Base-by-base conservation (phyloP, 2,329 filamentous ascomycete genomes). In the Monilinia laxa region DNA sequence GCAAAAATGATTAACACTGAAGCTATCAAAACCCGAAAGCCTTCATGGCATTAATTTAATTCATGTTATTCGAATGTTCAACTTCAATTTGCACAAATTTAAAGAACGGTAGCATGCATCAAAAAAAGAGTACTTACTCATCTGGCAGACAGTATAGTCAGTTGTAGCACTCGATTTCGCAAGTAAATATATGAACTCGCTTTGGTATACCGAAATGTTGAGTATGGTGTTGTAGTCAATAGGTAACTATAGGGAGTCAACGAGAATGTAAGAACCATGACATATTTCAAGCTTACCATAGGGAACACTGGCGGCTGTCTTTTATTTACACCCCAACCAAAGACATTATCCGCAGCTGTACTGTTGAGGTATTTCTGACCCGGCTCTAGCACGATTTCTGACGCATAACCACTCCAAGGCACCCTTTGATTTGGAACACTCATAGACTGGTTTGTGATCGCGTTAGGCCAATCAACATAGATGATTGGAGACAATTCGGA, bases 261-360 rank as follows among this genome's bases (percentile, higher is more conserved):
- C 45, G 20, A 12, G 47, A 2, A 20, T 12, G 14, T 18, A 64
- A 0, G 2, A 11, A 23, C 31, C 38, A 14, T 28, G 16, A 16
- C 3, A 4, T 35, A 54, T 18, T 11, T 16, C 45, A 47, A 58
- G 4, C 76, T 76, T 77, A 78, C 82, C 59, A 81, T 74, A 66
- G 73, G 78, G 70, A 85, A 88, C 7, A 84, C 80, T 0, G 83
- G 87, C 9, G 84, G 83, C 0, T 79, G 77, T 51, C 87, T 80
- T 0, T 75, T 68, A 23, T 49, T 63, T 85, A 81, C 42, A 0
- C 87, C 87, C 85, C 90, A 93, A 12, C 81, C 80, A 72, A 94
- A 94, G 1, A 93, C 78, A 3, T 90, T 83, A 71, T 93, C 90
- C 0, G 92, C 85, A 0, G 79, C 82, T 0, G 87, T 90, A 14